Evolutionary conservation across 208 protist genomes (phyloP), one percentile per base, ranked within the genome.

Genomic region (Herpetomonas muscarum): DNA sequence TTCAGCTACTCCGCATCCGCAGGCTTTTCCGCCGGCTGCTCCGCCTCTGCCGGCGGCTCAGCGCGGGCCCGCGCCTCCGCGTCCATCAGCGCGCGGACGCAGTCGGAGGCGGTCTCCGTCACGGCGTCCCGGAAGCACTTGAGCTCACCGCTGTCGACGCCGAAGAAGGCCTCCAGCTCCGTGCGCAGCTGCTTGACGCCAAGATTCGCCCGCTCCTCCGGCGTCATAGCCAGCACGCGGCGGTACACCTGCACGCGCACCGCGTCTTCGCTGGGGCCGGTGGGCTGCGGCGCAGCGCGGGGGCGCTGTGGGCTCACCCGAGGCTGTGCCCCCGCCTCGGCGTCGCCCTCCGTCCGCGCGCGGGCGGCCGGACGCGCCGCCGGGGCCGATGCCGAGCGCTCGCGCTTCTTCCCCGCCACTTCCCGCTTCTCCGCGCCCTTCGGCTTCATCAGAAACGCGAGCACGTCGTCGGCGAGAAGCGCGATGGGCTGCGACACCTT

Each of bases 211-310:
- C 86, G 76, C 60, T 90, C 70, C 28, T 51, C 64, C 1, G 61
- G 61, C 1, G 77, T 39, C 59, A 87, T 79, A 50, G 46, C 25
- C 37, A 93, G 60, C 24, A 93, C 72, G 4, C 73, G 78, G 34
- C 72, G 70, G 59, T 86, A 93, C 13, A 93, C 73, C 34, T 74
- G 64, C 10, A 89, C 74, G 13, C 71, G 76, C 46, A 93, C 65
- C 15, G 69, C 70, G 30, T 79, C 86, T n/a, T 86, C 76, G n/a
- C 64, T 76, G 24, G 70, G 66, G 28, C 31, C 26, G 7, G 17
- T 13, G 46, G 30, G 12, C 47, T 52, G 32, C 46, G 15, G 42
- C 61, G 28, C 13, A 29, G 37, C 9, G 30, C 17, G 32, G 42
- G 3, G 25, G 26, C 15, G 28, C 26, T 19, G 5, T 22, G 9